These are phyloP conservation scores for Hura crepitans DNA, from an alignment of 441 rosid genomes.

Conservation along the genomic window DNA sequence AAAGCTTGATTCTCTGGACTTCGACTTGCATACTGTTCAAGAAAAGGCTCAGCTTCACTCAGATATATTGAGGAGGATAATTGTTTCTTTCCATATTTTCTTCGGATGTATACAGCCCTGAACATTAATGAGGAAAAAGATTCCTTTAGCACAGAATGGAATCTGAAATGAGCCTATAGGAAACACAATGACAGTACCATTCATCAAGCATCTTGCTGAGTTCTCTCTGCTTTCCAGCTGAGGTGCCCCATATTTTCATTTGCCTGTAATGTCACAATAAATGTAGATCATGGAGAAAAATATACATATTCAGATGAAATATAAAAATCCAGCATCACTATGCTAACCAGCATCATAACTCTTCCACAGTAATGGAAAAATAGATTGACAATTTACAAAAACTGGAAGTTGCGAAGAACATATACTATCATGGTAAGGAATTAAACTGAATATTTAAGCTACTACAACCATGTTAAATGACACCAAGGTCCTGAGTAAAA, in stretches of 20 bases:
- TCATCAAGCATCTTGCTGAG: constrained; percentile 95
- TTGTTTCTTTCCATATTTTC: constrained; percentile 66
- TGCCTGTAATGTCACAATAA: constrained; percentile 48
- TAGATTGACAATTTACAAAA: not conserved
- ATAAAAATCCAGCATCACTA: not conserved
- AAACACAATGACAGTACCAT: constrained; percentile 52
- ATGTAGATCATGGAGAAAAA: not conserved
- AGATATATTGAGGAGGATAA: constrained; percentile 72
- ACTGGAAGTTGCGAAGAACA: not conserved
- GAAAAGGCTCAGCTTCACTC: constrained; percentile 93
- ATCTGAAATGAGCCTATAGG: constrained; percentile 4
- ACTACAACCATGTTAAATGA: not conserved
- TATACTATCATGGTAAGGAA: not conserved
- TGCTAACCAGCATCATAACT: not conserved
- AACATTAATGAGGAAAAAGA: constrained; percentile 21
- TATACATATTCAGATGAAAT: not conserved
- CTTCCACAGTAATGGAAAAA: not conserved
- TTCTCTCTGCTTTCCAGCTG: constrained; percentile 73
- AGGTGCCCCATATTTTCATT: constrained; percentile 87
- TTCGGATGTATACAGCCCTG: constrained; percentile 72
- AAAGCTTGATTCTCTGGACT: constrained; percentile 67
- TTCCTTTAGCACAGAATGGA: not conserved
- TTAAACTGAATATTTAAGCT: not conserved
- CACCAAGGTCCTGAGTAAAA: not conserved
- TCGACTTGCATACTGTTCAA: constrained; percentile 77